Base-by-base conservation (phyloP, 495 filamentous ascomycete species). In the Aspergillus asperescens region DNA sequence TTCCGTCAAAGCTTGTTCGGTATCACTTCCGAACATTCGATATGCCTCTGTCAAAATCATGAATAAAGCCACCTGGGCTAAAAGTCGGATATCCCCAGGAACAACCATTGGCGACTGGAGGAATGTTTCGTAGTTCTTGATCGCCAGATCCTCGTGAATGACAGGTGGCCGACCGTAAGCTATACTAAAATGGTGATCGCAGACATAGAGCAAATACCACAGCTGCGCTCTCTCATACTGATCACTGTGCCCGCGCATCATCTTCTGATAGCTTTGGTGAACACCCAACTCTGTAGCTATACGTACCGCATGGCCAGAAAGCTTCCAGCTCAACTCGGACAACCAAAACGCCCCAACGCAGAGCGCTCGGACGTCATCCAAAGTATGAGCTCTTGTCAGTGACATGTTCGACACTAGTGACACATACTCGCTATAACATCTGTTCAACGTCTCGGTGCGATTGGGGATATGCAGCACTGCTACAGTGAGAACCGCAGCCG, bases 41-140 rank as follows among this genome's bases (percentile, higher is more conserved):
- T 81, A 81, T n/a, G 77, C 75, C 51, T 77, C 69, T 18, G 77
- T 81, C 50, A 84, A 59, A 38, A 81, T 78, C 61, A 73, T 72
- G 62, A 84, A 81, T 12, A 83, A 52, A 3, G 78, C 74, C 15
- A 84, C 77, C 50, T 84, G 81, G 15, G 75, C 76, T 18, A 77
- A 57, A 3, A 84, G 67, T 38, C 80, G 70, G 52, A 75, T 70
- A 52, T 84, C 81, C 0, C 72, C 77, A 12, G 77, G 69, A 2
- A 72, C 74, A 6, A 73, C 68, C 60, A 69, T 67, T 1, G 70
- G 72, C 20, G 66, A 65, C 43, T 75, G 69, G 8, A 81, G 65
- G 41, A 81, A 81, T 8, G 61, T 58, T 54, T 81, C 79, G 57
- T 75, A 74, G 44, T 77, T 73, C 12, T 67, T 67, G 48, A 81